A percentile compares a stretch with the other conserved stretches of the same genome.
Conservation (phyloP, 352 stramenopile genomes). For the Phytophthora idaei region DNA sequence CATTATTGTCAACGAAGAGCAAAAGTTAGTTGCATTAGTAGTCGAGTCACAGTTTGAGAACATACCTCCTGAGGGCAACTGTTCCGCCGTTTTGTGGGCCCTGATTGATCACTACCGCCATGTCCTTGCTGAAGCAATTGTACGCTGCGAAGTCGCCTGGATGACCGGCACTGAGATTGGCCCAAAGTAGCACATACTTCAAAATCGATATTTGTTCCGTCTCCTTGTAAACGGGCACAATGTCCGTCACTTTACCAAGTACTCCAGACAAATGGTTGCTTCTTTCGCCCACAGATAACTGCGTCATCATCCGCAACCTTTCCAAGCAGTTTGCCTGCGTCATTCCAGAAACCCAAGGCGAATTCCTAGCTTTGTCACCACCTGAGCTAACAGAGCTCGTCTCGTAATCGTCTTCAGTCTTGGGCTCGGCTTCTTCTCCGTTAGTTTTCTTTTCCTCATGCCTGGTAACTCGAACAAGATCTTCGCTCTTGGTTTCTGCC, state of each 20-base stretch:
- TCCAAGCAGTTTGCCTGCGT: neutral
- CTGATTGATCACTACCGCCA: neutral
- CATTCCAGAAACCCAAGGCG: neutral
- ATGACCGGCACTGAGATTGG: neutral
- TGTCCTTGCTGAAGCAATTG: neutral
- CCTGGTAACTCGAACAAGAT: neutral
- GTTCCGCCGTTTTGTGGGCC: neutral
- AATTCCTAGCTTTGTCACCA: neutral
- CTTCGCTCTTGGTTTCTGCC: neutral
- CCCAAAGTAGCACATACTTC: conserved; percentile 13
- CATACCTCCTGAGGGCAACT: conserved; percentile 5
- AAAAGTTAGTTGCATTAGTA: neutral
- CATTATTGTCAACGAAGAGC: too few relatives aligned
- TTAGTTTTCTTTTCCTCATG: neutral
- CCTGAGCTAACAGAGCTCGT: too few relatives aligned
- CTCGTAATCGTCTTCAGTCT: neutral
- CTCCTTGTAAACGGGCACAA: neutral
- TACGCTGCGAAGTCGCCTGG: neutral
- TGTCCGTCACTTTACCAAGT: neutral
- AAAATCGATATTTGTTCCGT: neutral
- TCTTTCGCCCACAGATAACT: neutral
- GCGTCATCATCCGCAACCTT: conserved; percentile 6
- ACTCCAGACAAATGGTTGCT: neutral
- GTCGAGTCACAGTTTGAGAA: neutral
- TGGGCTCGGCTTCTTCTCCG: neutral